These are phyloP conservation scores for Metschnikowia anglica DNA, from an alignment of 805 yeast species.

Conservation along the genomic window DNA sequence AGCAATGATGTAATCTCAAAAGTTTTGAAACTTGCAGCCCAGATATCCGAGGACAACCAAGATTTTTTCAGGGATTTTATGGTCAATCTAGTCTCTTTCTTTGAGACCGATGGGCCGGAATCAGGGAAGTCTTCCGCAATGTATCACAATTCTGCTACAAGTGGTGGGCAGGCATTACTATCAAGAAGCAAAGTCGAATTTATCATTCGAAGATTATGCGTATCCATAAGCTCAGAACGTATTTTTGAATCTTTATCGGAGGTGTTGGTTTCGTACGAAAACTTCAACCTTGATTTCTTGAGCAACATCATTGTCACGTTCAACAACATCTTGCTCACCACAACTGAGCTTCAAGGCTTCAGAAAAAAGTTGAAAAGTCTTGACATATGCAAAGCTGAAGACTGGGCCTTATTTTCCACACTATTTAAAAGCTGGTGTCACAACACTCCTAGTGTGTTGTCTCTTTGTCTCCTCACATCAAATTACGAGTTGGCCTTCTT, in stretches of 20 bases:
- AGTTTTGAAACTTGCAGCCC: constrained; percentile 69
- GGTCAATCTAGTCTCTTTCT: constrained; percentile 64
- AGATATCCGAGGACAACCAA: constrained; percentile 73
- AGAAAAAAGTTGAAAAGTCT: constrained; percentile 61
- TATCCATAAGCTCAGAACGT: constrained; percentile 75
- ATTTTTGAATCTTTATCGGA: constrained; percentile 79
- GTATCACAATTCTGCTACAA: constrained; percentile 3
- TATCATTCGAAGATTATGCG: constrained; percentile 80
- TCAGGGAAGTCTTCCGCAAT: constrained; percentile 32
- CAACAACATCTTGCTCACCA: constrained; percentile 80
- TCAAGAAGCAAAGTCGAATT: constrained; percentile 66
- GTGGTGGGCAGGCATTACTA: constrained; percentile 28
- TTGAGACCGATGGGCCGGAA: constrained; percentile 55
- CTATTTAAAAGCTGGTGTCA: constrained; percentile 90
- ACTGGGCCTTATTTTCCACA: constrained; percentile 66
- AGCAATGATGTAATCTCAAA: constrained; percentile 76
- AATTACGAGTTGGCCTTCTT: constrained; percentile 84
- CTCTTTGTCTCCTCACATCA: constrained; percentile 81
- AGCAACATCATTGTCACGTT: constrained; percentile 82
- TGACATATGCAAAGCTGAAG: constrained; percentile 54
- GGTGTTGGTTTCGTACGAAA: constrained; percentile 54
- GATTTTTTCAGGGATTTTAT: constrained; percentile 74
- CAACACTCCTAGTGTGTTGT: constrained; percentile 83
- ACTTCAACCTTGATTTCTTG: constrained; percentile 65
- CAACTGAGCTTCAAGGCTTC: constrained; percentile 72